These are phyloP conservation scores for Backusella tarrabulga DNA, from an alignment of 192 early-diverging fungal species.

Conservation along the genomic window DNA sequence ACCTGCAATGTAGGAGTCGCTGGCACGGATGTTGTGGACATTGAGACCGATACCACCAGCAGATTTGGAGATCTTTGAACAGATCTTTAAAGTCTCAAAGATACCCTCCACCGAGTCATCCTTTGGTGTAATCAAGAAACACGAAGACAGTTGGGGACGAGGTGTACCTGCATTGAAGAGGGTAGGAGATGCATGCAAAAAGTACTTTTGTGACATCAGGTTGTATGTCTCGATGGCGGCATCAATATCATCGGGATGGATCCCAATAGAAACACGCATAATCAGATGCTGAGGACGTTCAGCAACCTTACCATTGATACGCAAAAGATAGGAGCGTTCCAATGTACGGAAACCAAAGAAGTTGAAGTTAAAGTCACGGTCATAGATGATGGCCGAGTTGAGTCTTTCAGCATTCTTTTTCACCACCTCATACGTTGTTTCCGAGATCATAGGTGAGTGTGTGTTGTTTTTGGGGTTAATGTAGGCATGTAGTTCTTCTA, in stretches of 20 bases:
- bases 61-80: conserved; percentile 97
- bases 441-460: conserved; percentile 89
- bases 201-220: conserved; percentile 89
- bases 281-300: conserved; percentile 98
- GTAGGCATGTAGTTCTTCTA: conserved; percentile 84
- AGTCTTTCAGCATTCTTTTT: conserved; percentile 74
- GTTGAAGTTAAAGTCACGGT: conserved; percentile 97
- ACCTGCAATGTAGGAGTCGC: conserved; percentile 96
- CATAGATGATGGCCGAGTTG: conserved; percentile 94
- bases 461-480: conserved; percentile 88
- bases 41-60: conserved; percentile 98
- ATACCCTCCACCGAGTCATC: conserved; percentile 99
- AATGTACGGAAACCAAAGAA: conserved; percentile 99
- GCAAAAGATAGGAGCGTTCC: conserved; percentile 91
- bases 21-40: conserved; percentile 94
- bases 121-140: conserved; percentile 95
- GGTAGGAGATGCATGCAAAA: conserved; percentile 95
- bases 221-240: conserved; percentile 94
- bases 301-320: conserved; percentile 82
- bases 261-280: conserved; percentile 97
- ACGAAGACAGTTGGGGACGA: conserved; percentile 90
- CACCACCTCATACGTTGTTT: conserved; percentile 67
- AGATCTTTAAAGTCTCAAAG: conserved; percentile 95
- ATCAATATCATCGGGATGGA: conserved; percentile 92
- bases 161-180: conserved; percentile 99